Percentiles rank a stretch among this genome's conserved stretches.
phyloP scores from a whole-genome alignment of 371 early-diverging fungal species.

The Umbelopsis sp. region DNA sequence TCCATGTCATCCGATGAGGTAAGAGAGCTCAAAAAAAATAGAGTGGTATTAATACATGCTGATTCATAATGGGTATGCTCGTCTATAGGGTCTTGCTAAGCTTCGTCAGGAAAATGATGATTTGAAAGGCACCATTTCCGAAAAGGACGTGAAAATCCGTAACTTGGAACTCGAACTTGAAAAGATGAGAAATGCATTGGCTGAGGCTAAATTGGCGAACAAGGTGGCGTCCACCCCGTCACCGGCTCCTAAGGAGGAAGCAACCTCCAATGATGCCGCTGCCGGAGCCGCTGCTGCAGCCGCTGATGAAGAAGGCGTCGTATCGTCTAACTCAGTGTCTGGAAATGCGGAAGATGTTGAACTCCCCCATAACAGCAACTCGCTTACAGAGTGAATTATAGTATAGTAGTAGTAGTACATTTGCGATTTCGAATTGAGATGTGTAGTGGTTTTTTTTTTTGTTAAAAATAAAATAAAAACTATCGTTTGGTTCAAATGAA shows the following conservation, averaged over 20 bases:
- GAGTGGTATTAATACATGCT: too few relatives aligned
- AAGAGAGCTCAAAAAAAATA: neutral
- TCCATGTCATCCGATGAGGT: constrained; percentile 32
- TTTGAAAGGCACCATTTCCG: constrained; percentile 74
- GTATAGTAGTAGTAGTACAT: too few relatives aligned
- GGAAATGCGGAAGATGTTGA: constrained; percentile 1
- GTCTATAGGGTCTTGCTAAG: constrained; percentile 23
- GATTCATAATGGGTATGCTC: too few relatives aligned
- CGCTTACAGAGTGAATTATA: neutral
- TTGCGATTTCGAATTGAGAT: too few relatives aligned
- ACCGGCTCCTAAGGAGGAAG: neutral
- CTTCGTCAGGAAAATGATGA: constrained; percentile 84
- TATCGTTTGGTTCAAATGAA: too few relatives aligned
- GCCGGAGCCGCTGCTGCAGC: constrained; percentile 1
- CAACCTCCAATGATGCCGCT: neutral
- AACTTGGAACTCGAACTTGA: constrained; percentile 76
- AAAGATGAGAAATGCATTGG: constrained; percentile 47
- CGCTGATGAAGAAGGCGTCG: constrained; percentile 8
- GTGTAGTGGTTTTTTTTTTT: too few relatives aligned
- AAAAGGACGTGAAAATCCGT: constrained; percentile 81
- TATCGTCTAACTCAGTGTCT: neutral
- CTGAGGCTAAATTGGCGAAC: constrained; percentile 35
- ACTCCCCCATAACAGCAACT: constrained; percentile 9
- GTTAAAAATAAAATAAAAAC: too few relatives aligned
- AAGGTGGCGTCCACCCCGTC: constrained; percentile 17